Evolutionary conservation across 768 basidiomycete species (phyloP).

Genomic region (Phlebiopsis gigantea): DNA sequence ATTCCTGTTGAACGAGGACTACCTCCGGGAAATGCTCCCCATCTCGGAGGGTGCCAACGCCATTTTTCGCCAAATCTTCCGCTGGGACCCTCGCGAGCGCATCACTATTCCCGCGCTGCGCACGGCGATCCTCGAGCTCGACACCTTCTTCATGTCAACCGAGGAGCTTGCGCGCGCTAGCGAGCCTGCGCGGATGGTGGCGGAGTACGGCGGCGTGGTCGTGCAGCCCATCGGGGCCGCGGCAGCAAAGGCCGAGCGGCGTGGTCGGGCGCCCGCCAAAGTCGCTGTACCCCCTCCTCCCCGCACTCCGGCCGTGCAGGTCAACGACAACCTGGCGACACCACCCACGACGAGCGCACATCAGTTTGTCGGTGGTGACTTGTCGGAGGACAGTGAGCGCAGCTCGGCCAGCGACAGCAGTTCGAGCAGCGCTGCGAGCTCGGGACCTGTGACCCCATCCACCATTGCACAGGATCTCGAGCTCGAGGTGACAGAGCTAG

Average conservation of each 20-base stretch:
- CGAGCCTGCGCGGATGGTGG: constrained; percentile 1
- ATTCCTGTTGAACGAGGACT: constrained; percentile 57
- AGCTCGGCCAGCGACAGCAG: not conserved
- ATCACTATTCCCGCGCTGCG: constrained; percentile 19
- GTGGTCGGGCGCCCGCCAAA: not conserved
- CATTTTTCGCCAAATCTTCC: constrained; percentile 53
- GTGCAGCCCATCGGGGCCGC: not conserved
- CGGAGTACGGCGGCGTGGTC: constrained; percentile 4
- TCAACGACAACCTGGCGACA: not conserved
- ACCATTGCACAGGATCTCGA: constrained; percentile 2
- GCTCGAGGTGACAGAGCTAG: constrained; percentile 3
- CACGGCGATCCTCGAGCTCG: constrained; percentile 17
- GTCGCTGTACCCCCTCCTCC: not conserved
- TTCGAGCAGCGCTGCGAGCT: not conserved
- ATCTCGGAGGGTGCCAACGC: constrained; percentile 62
- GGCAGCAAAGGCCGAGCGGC: not conserved
- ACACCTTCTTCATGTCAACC: constrained; percentile 24
- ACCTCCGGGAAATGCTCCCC: constrained; percentile 63
- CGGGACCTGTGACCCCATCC: constrained; percentile 8
- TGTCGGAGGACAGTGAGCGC: constrained; percentile 1
- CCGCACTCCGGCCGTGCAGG: not conserved
- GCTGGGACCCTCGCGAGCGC: constrained; percentile 14
- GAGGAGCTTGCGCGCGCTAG: constrained; percentile 6
- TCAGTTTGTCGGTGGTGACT: constrained; percentile 1
- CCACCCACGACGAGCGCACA: not conserved